Evolutionary conservation across 73 alveolate species (phyloP), one percentile per base, ranked within the genome.

Genomic region (Durusdinium trenchii): DNA sequence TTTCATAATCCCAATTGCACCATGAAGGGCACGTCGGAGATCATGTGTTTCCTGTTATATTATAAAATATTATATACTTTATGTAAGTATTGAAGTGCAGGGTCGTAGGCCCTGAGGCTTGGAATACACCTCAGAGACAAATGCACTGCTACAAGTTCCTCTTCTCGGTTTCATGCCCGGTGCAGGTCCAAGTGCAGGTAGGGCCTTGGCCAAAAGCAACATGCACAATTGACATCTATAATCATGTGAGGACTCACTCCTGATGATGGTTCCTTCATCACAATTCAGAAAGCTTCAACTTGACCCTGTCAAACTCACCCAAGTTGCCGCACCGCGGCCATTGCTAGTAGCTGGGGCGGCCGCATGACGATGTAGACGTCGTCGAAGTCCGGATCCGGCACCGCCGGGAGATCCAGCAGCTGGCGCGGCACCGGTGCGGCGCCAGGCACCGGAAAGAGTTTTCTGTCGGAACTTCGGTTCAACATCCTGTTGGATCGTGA

Each of bases 311-410:
- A 18, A 9, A 36, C 43, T 38, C 26, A 32, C 0, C 38, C 35
- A 32, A 62, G 40, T 14, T 30, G 76, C 28, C 38, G 82, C 82
- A 35, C 26, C 18, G 46, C 6, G 3, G 82, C 23, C n/a, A 45
- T 28, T 75, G 52, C 7, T 2, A 12, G n/a, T 0, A 26, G n/a
- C 84, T 87, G 38, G 61, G 95, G 46, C 36, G 20, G 20, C n/a
- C 81, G 61, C 98, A 92, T 92, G 42, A 92, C 98, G 16, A 92
- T 92, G 91, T 73, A 92, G 75, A 92, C 98, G 42, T 92, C 98
- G 32, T 92, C 98, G 32, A 75, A 92, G 81, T 92, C 92, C 47
- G 91, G 91, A 73, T 75, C 47, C 75, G 98, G 89, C 91, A 92
- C 89, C 16, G 98, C 76, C 10, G 60, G 78, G 28, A 92, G 71